Conservation (phyloP, 495 filamentous ascomycete species). For the Penicillium nucicola region DNA sequence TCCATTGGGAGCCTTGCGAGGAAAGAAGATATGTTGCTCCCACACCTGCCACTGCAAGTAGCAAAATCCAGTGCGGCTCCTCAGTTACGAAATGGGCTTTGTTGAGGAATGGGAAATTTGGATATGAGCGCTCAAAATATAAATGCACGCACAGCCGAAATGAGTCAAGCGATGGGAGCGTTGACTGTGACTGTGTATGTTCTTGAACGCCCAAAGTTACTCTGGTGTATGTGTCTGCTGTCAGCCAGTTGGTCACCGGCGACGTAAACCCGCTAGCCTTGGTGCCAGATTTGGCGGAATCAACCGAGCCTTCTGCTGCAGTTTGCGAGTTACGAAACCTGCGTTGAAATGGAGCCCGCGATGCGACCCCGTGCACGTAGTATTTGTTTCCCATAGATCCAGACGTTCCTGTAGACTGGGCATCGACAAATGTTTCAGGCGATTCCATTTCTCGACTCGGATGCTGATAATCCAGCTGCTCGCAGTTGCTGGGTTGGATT, state of each 20-base stretch:
- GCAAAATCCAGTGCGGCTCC: background rate
- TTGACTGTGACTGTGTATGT: background rate
- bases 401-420: background rate
- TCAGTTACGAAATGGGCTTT: background rate
- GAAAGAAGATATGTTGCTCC: background rate
- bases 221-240: background rate
- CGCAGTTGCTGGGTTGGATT: too few relatives aligned
- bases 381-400: background rate
- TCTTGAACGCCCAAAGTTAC: background rate
- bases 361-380: background rate
- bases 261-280: background rate
- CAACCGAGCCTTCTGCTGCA: background rate
- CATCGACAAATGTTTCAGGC: background rate
- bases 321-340: background rate
- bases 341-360: constrained; percentile 1
- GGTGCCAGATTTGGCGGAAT: background rate
- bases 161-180: background rate
- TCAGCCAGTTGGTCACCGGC: background rate
- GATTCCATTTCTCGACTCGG: background rate
- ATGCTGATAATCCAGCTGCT: too few relatives aligned
- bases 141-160: constrained; percentile 1
- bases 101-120: constrained; percentile 1
- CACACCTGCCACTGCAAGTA: background rate
- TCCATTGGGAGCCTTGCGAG: background rate
- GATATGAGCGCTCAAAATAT: background rate